phyloP scores from a whole-genome alignment of 1,284 basidiomycete genomes.

The Sphagnurus paluster region DNA sequence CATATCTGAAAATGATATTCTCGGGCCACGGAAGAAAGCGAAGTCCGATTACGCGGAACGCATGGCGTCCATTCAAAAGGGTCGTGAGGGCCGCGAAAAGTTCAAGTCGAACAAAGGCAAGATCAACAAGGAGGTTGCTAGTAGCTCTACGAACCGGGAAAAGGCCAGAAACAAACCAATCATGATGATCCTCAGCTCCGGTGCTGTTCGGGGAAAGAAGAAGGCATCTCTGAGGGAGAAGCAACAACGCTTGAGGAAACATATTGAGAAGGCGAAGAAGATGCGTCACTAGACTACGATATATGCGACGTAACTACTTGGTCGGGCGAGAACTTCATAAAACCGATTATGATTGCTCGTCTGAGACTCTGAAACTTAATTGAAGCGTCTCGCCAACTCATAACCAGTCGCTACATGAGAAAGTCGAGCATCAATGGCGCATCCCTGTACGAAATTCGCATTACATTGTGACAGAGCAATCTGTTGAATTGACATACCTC shows the following conservation, averaged over 20 bases:
- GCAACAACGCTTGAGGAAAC: slow-evolving; percentile 73
- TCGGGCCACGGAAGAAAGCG: slow-evolving; percentile 91
- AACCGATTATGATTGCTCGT: too few relatives aligned
- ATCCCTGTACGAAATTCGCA: slow-evolving; percentile 47
- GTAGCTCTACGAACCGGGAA: slow-evolving; percentile 86
- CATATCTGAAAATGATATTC: slow-evolving; percentile 89
- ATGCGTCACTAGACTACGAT: slow-evolving; percentile 31
- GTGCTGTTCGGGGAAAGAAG: slow-evolving; percentile 81
- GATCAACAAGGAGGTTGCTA: slow-evolving; percentile 77
- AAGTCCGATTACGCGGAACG: slow-evolving; percentile 96
- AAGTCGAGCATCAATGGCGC: slow-evolving; percentile 76
- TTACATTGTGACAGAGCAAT: background rate
- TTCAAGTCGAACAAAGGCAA: slow-evolving; percentile 90
- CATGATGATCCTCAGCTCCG: slow-evolving; percentile 87
- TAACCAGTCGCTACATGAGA: slow-evolving; percentile 74
- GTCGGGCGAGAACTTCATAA: background rate
- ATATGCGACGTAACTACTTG: background rate
- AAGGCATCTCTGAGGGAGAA: slow-evolving; percentile 87
- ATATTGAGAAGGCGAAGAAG: slow-evolving; percentile 73
- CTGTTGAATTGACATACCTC: slow-evolving; percentile 40
- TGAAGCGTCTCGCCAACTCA: slow-evolving; percentile 45
- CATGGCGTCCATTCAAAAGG: slow-evolving; percentile 89
- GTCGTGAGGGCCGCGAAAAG: slow-evolving; percentile 95
- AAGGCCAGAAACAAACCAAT: slow-evolving; percentile 91
- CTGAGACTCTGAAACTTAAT: background rate